Conservation (phyloP, 2,329 filamentous ascomycete genomes). For the Diaporthe vaccinii region DNA sequence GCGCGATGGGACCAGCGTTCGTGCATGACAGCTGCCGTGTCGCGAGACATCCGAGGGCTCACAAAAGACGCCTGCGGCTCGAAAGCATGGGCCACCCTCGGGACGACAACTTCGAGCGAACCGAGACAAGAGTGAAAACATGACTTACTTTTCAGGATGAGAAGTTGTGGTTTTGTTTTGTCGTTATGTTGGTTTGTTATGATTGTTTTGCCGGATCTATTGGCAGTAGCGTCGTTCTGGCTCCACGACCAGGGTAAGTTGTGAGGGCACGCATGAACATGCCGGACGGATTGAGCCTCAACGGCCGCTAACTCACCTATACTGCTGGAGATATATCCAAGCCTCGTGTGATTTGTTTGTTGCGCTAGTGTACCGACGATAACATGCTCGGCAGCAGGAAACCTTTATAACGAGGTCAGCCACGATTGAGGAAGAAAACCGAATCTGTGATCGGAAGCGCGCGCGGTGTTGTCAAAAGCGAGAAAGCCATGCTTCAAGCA, state of each 20-base stretch:
- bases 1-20: slow-evolving; percentile 1
- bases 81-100: slow-evolving; percentile 26
- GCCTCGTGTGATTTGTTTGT: slow-evolving; percentile 14
- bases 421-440: neutral
- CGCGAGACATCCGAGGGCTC: slow-evolving; percentile 33
- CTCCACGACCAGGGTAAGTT: neutral
- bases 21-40: slow-evolving; percentile 31
- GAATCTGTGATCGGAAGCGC: neutral
- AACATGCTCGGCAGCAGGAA: neutral
- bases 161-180: neutral
- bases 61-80: slow-evolving; percentile 33
- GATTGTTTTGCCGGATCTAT: neutral
- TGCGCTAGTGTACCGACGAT: neutral
- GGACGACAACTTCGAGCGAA: slow-evolving; percentile 11
- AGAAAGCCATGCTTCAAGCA: neutral
- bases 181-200: neutral
- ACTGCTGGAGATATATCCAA: slow-evolving; percentile 12
- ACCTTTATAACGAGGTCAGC: neutral
- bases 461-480: neutral
- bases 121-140: neutral
- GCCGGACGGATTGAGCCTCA: slow-evolving; percentile 18
- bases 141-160: neutral
- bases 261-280: slow-evolving; percentile 15
- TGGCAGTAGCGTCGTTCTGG: slow-evolving; percentile 13
- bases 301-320: slow-evolving; percentile 11